Conservation (phyloP, 2,329 filamentous ascomycete genomes). For the Hymenoscyphus salicellus region DNA sequence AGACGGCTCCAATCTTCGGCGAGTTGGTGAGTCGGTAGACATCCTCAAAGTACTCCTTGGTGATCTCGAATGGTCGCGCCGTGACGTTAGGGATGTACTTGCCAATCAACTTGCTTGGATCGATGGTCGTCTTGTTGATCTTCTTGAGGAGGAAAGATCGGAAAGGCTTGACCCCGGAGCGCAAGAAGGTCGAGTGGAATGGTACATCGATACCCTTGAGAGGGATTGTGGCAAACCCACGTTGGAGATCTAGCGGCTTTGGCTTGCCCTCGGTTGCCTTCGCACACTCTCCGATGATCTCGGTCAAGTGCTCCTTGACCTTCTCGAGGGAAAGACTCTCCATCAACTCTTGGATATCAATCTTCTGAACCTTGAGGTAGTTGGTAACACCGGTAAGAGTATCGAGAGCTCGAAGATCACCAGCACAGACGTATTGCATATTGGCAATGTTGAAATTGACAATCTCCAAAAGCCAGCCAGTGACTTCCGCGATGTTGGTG, state of each 20-base stretch:
- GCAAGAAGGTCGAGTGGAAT: constrained; percentile 98
- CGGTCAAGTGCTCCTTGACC: constrained; percentile 81
- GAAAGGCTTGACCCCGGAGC: constrained; percentile 98
- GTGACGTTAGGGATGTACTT: constrained; percentile 99
- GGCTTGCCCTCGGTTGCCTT: constrained; percentile 87
- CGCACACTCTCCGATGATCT: constrained; percentile 87
- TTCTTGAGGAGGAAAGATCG: constrained; percentile 98
- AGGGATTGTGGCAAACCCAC: constrained; percentile 94
- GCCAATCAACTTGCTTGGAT: constrained; percentile 91
- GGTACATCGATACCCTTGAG: constrained; percentile 97
- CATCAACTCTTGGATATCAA: constrained; percentile 93
- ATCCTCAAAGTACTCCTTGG: constrained; percentile 99
- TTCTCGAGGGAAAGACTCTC: constrained; percentile 82
- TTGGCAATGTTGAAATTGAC: constrained; percentile 87
- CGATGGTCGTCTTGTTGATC: constrained; percentile 98
- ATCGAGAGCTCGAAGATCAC: constrained; percentile 68
- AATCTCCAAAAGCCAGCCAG: constrained; percentile 94
- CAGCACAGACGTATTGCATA: constrained; percentile 72
- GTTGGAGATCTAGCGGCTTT: constrained; percentile 81
- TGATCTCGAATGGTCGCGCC: constrained; percentile 89
- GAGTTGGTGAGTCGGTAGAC: constrained; percentile 88
- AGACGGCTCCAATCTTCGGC: constrained; percentile 36
- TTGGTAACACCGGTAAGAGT: constrained; percentile 72
- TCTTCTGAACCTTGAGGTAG: constrained; percentile 93
- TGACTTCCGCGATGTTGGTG: constrained; percentile 89